Base-by-base conservation (phyloP, 1,284 basidiomycete genomes). In the Rhodotorula sp. region DNA sequence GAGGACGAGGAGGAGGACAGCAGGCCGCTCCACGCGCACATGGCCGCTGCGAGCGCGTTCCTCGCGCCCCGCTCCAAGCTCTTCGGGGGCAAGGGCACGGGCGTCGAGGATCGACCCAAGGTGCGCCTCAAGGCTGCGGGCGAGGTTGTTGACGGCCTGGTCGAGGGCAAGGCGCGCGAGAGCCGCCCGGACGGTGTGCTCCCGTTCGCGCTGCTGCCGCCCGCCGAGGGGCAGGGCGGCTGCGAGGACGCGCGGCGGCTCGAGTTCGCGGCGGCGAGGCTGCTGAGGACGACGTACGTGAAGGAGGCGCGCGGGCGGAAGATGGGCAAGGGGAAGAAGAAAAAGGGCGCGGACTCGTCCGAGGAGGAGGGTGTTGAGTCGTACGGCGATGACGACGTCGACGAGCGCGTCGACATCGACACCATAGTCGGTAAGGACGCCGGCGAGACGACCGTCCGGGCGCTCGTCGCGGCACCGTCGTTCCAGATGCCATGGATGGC, bases 341-440 rank as follows among this genome's bases (percentile, higher is more conserved):
- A 46, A 13, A 21, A 37, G 27, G 13, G 21, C 48, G 25, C 2
- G 17, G 37, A 3, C 48, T 34, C 60, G 60, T 36, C 32, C 46
- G 46, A 36, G 9, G 63, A 46, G 34, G 21, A 34, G 34, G 54
- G 34, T 21, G 44, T 37, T 37, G 51, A 44, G 29, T 46, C 62
- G 53, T 8, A 7, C 37, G 46, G 41, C 13, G 32, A 37, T n/a
- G 56, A 58, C 34, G 64, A 51, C 56, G 55, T 37, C 37, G 46
- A 58, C 9, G 48, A 39, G 9, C n/a, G 8, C 9, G 46, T 41
- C 56, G 21, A 21, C 29, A 27, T 66, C 36, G 56, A 58, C 36
- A 41, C 25, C 4, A 53, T 59, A 44, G 22, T 66, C 29, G 64
- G 64, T 32, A 4, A 10, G 3, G 57, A 66, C 50, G 48, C 57